Base-by-base conservation (phyloP, 1,284 basidiomycete genomes). In the Moesziomyces antarcticus region DNA sequence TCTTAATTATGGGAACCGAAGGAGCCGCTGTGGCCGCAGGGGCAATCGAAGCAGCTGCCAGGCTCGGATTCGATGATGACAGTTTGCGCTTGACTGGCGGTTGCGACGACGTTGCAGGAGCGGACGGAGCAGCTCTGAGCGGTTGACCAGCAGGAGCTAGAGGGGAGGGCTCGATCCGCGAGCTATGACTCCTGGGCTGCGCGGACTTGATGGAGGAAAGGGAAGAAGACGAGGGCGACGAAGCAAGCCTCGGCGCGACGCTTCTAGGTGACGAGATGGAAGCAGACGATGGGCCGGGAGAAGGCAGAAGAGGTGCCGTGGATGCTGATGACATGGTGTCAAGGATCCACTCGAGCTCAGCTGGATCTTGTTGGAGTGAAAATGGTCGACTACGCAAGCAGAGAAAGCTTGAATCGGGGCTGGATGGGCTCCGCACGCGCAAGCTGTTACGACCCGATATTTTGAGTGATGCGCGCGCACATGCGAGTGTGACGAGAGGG, bases 301-400 rank as follows among this genome's bases (percentile, higher is more conserved):
- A 55, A 13, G 66, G 60, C 9, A 69, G 44, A 3, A 69, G 55
- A 18, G 56, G 52, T 30, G 56, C 60, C 51, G 57, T 69, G 16
- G 59, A 56, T 58, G 66, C 51, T 24, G 66, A 69, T 7, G 60
- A 69, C 60, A 63, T 69, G 40, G 20, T 33, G 22, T n/a, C 5
- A 35, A 30, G 0, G 14, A 18, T 21, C 27, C 13, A 21, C 20
- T 18, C 14, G 37, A 18, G 18, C 16, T 18, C 1, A 18, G 18
- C 37, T 40, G 14, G 37, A 18, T 40, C 7, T 6, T 18, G 14
- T 1, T 18, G 37, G 6, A 27, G 25, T 27, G n/a, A 27, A 8
- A 8, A 8, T 1, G 1, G 0, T 27, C 6, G 25, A 27, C 25
- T 27, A 0, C 25, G 25, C 5, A 27, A 27, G 25, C 25, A 7